Conservation (phyloP, 495 filamentous ascomycete species). For the Astrothelium macrocarpum region DNA sequence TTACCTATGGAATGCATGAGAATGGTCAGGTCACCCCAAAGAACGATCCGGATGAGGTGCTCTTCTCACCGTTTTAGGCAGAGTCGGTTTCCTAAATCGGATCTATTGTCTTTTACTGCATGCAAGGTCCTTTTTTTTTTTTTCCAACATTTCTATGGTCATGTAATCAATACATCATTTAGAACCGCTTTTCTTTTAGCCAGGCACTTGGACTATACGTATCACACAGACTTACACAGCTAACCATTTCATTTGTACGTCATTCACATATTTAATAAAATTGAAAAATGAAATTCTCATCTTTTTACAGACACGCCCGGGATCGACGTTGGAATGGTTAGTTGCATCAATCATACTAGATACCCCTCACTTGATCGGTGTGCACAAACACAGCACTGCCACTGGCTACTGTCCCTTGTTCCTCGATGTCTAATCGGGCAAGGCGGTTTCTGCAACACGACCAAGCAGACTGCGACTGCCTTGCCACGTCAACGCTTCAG, state of each 20-base stretch:
- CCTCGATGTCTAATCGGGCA: not conserved
- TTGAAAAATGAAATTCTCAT: too few relatives aligned
- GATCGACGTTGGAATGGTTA: not conserved
- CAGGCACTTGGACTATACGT: not conserved
- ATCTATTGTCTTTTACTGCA: too few relatives aligned
- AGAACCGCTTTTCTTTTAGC: not conserved
- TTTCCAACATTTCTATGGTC: too few relatives aligned
- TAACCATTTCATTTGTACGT: not conserved
- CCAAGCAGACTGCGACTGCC: not conserved
- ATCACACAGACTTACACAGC: not conserved
- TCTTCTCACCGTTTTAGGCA: not conserved
- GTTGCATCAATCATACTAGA: not conserved
- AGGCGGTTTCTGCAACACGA: not conserved
- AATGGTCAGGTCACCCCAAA: not conserved
- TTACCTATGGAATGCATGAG: too few relatives aligned
- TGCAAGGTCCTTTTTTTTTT: not conserved
- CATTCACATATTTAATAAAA: not conserved
- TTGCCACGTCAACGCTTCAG: not conserved
- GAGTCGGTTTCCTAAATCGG: too few relatives aligned
- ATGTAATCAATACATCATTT: too few relatives aligned
- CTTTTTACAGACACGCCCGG: not conserved
- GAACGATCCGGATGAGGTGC: not conserved
- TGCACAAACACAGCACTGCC: not conserved
- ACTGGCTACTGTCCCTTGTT: not conserved
- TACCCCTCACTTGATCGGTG: not conserved